Conservation (phyloP, 345 rosid species). For the Moricandia arvensis region DNA sequence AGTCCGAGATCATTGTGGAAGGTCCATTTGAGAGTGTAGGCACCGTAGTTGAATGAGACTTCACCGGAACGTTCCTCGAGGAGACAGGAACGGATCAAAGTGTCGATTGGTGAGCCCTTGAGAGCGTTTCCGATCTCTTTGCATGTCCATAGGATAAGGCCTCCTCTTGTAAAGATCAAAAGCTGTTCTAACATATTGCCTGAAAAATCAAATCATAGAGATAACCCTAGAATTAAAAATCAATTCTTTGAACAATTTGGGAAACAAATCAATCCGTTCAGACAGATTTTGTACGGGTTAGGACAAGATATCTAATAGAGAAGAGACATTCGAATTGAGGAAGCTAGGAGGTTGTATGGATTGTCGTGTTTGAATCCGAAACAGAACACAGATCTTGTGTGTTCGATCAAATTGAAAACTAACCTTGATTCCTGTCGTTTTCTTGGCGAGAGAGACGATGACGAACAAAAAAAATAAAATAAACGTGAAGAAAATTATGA, state of each 20-base stretch:
- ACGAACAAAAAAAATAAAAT: not conserved
- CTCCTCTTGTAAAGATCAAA: conserved; percentile 89
- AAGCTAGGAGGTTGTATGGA: not conserved
- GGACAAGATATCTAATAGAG: not conserved
- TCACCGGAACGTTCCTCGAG: conserved; percentile 96
- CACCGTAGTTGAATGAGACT: conserved; percentile 69
- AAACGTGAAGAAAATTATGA: not conserved
- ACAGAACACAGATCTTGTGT: not conserved
- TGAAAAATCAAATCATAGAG: conserved; percentile 12
- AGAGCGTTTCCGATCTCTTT: conserved; percentile 93
- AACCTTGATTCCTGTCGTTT: not conserved
- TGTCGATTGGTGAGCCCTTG: conserved; percentile 87
- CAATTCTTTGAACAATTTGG: not conserved
- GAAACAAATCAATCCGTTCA: not conserved
- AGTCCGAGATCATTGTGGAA: conserved; percentile 94
- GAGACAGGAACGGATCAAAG: conserved; percentile 86
- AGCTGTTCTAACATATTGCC: conserved; percentile 91
- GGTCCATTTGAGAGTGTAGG: conserved; percentile 95
- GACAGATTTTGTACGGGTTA: not conserved
- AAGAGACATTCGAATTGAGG: not conserved
- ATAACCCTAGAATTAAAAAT: not conserved
- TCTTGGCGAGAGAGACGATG: not conserved
- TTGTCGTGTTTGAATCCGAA: not conserved
- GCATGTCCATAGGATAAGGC: conserved; percentile 95
- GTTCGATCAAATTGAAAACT: not conserved